Percentiles rank a stretch among this genome's conserved stretches.
Conservation (phyloP, 345 rosid species). For the Cochlearia excelsa region DNA sequence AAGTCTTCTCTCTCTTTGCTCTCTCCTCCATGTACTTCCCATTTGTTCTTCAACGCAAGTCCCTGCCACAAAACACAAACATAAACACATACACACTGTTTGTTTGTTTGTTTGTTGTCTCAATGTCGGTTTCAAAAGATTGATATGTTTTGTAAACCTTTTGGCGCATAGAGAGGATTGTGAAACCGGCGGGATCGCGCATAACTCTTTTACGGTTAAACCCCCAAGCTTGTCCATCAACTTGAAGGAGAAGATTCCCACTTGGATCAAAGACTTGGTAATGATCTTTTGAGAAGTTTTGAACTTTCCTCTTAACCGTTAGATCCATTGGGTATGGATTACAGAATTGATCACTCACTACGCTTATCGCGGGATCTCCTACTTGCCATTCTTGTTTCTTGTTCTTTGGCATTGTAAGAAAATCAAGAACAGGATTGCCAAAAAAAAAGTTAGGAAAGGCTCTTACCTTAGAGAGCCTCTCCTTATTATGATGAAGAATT, state of each 20-base stretch:
- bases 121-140: background rate
- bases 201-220: slow-evolving; percentile 49
- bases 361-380: slow-evolving; percentile 44
- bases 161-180: slow-evolving; percentile 52
- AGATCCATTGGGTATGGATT: slow-evolving; percentile 58
- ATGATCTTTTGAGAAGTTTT: slow-evolving; percentile 41
- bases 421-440: slow-evolving; percentile 8
- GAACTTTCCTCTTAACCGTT: slow-evolving; percentile 53
- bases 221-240: slow-evolving; percentile 64
- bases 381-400: slow-evolving; percentile 35
- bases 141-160: slow-evolving; percentile 42
- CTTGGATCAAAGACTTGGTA: slow-evolving; percentile 51
- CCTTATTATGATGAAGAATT: too few species aligned
- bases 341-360: slow-evolving; percentile 57
- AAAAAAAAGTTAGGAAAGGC: slow-evolving; percentile 31
- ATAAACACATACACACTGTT: background rate
- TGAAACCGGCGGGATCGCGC: slow-evolving; percentile 66
- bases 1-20: slow-evolving; percentile 37
- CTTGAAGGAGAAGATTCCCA: slow-evolving; percentile 60
- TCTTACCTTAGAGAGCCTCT: slow-evolving; percentile 12
- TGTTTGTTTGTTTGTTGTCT: background rate
- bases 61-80: slow-evolving; percentile 26
- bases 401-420: slow-evolving; percentile 29
- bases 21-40: slow-evolving; percentile 60
- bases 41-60: slow-evolving; percentile 43